These are phyloP conservation scores for Fusarium subtropicale DNA, from an alignment of 2,329 filamentous ascomycete genomes.

Conservation along the genomic window DNA sequence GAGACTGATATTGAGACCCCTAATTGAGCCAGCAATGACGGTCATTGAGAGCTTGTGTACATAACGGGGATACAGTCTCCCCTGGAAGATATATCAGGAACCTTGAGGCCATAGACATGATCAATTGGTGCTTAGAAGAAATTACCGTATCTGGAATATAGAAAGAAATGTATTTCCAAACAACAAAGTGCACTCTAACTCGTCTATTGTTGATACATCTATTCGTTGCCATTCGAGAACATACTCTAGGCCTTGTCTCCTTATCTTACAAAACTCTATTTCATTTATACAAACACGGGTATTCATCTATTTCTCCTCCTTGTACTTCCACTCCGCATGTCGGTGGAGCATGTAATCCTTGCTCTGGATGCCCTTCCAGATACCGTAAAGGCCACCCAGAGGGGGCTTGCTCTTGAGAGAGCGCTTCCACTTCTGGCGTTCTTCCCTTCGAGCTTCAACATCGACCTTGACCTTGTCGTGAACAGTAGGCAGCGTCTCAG, in stretches of 20 bases:
- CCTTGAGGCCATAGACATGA: slow-evolving; percentile 40
- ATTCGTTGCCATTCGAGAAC: background rate
- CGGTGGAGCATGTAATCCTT: slow-evolving; percentile 67
- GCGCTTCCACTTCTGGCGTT: slow-evolving; percentile 54
- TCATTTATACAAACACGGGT: slow-evolving; percentile 30
- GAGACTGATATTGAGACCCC: slow-evolving; percentile 37
- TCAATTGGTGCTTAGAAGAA: slow-evolving; percentile 36
- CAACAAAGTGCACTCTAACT: background rate
- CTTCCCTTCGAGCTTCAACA: slow-evolving; percentile 57
- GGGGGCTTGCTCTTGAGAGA: slow-evolving; percentile 64
- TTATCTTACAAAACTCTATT: slow-evolving; percentile 21
- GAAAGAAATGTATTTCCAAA: slow-evolving; percentile 36
- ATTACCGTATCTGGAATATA: slow-evolving; percentile 40
- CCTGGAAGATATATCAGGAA: slow-evolving; percentile 33
- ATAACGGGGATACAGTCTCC: slow-evolving; percentile 37
- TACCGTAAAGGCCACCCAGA: slow-evolving; percentile 68
- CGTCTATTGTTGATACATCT: background rate
- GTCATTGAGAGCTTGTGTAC: slow-evolving; percentile 43
- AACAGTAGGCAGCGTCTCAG: slow-evolving; percentile 71
- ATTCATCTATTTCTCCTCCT: slow-evolving; percentile 46
- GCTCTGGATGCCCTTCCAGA: slow-evolving; percentile 69
- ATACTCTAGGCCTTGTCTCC: background rate
- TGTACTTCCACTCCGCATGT: slow-evolving; percentile 65
- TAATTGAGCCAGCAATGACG: slow-evolving; percentile 45
- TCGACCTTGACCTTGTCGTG: slow-evolving; percentile 77